A percentile compares a stretch with the other conserved stretches of the same genome.
Conservation (phyloP, 164 flowering plant species). For the Kingdonia uniflora region DNA sequence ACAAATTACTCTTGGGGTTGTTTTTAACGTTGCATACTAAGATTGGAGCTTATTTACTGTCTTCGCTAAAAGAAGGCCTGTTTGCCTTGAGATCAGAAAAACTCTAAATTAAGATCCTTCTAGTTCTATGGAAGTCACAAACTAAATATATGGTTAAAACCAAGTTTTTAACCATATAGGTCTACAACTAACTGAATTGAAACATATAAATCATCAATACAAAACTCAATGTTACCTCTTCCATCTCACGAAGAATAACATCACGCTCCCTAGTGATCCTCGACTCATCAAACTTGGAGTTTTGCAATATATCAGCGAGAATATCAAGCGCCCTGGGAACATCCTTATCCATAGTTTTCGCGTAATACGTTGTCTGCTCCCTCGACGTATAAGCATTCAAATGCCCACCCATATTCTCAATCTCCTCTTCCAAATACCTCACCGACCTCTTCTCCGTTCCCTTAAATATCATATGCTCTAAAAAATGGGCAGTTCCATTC, state of each 20-base stretch:
- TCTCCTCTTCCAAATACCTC: constrained; percentile 34
- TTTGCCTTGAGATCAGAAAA: too few species aligned
- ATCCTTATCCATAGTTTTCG: constrained; percentile 29
- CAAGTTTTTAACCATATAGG: not conserved
- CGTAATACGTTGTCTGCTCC: constrained; percentile 46
- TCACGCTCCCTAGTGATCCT: constrained; percentile 27
- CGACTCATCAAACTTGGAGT: constrained; percentile 27
- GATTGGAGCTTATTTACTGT: too few species aligned
- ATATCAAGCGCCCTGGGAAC: constrained; percentile 29
- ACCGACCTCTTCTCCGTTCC: constrained; percentile 38
- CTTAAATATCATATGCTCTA: constrained; percentile 47
- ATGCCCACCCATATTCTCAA: constrained; percentile 53
- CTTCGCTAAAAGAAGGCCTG: not conserved
- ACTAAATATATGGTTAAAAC: too few species aligned
- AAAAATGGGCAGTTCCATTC: constrained; percentile 47
- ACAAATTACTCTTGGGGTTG: too few species aligned
- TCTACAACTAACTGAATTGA: too few species aligned
- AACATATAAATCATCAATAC: too few species aligned
- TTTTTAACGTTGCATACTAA: not conserved
- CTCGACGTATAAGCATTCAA: constrained; percentile 43
- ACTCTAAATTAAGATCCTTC: too few species aligned
- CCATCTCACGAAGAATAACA: constrained; percentile 40
- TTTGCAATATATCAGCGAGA: constrained; percentile 40
- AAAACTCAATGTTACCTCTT: constrained; percentile 34
- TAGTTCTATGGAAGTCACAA: too few species aligned